A percentile compares a stretch with the other conserved stretches of the same genome.
These are phyloP conservation scores for Pseudonitzschia multiseries DNA, from an alignment of 108 stramenopile species.

Conservation along the genomic window DNA sequence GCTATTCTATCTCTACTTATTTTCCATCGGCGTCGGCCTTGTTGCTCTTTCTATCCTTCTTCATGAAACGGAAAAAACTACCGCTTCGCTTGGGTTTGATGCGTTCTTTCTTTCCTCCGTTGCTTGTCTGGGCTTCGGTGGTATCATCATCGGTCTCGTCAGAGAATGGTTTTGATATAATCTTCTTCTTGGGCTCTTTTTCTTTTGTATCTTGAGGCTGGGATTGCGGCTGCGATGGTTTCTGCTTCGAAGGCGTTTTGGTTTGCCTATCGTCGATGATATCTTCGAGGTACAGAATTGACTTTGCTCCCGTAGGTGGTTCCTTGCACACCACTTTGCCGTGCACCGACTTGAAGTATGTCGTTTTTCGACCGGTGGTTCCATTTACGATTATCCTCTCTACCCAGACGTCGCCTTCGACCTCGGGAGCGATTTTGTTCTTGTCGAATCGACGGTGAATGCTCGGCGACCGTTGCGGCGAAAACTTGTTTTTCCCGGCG, in stretches of 20 bases:
- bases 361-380: background rate
- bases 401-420: conserved; percentile 3
- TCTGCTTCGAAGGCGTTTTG: background rate
- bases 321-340: conserved; percentile 3
- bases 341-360: conserved; percentile 10
- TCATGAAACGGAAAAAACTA: conserved; percentile 8
- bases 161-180: background rate
- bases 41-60: conserved; percentile 8
- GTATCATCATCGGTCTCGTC: background rate
- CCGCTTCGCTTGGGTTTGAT: background rate
- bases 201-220: background rate
- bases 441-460: conserved; percentile 7
- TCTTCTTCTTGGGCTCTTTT: background rate
- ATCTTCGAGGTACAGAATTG: conserved; percentile 13
- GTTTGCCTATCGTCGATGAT: conserved; percentile 2
- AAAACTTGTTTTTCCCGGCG: background rate
- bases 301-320: conserved; percentile 4
- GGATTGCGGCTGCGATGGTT: background rate
- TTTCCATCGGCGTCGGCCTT: background rate
- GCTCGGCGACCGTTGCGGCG: background rate
- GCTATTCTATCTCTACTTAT: too few species aligned
- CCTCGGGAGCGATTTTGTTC: background rate
- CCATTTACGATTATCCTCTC: conserved; percentile 8
- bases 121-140: background rate
- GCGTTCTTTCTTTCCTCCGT: background rate